These are phyloP conservation scores for Apophysomyces sp. DNA, from an alignment of 371 early-diverging fungal species.

Conservation along the genomic window DNA sequence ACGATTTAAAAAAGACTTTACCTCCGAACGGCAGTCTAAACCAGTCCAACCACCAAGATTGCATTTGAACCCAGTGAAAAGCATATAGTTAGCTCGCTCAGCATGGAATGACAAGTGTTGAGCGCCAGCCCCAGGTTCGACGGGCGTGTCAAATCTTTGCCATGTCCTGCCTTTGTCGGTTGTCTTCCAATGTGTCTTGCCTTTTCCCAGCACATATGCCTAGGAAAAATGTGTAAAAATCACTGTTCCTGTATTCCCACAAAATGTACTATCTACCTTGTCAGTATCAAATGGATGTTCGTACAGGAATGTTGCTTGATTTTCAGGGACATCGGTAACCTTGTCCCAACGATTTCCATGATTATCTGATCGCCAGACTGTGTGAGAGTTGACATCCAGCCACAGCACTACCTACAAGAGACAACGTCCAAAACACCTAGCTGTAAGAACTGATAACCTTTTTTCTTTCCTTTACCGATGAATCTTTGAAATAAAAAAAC, in stretches of 20 bases:
- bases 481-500: constrained; percentile 69
- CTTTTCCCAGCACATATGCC: constrained; percentile 63
- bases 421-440: neutral
- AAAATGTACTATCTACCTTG: constrained; percentile 37
- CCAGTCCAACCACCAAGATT: constrained; percentile 45
- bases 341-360: constrained; percentile 68
- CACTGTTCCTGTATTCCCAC: neutral
- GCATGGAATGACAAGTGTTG: constrained; percentile 68
- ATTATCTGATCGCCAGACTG: constrained; percentile 62
- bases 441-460: neutral
- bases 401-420: constrained; percentile 55
- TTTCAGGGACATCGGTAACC: constrained; percentile 39
- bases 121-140: constrained; percentile 36
- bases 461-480: constrained; percentile 50
- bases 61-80: constrained; percentile 58
- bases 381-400: constrained; percentile 50
- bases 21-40: constrained; percentile 53
- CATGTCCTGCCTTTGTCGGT: constrained; percentile 65
- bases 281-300: constrained; percentile 61
- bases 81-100: constrained; percentile 51
- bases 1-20: constrained; percentile 18
- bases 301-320: constrained; percentile 39
- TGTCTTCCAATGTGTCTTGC: constrained; percentile 65
- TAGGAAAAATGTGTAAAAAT: constrained; percentile 15
- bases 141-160: constrained; percentile 58